Evolutionary conservation across 768 basidiomycete species (phyloP).

Genomic region (Lactarius sanguifluus): DNA sequence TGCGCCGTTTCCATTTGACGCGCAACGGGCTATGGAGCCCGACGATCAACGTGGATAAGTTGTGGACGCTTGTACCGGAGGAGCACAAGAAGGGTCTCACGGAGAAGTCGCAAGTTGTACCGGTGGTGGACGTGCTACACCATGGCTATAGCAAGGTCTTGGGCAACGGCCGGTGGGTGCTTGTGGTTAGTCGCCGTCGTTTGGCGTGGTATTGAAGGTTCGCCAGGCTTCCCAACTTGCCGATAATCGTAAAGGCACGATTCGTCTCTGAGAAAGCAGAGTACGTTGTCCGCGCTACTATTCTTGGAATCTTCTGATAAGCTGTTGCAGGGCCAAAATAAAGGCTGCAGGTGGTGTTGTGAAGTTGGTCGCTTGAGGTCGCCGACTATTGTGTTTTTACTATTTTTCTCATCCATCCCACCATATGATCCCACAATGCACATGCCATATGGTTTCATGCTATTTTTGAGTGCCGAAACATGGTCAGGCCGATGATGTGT

Average conservation of each 20-base stretch:
- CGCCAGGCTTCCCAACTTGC: slow-evolving; percentile 72
- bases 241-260: slow-evolving; percentile 98
- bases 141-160: slow-evolving; percentile 91
- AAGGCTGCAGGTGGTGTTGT: slow-evolving; percentile 95
- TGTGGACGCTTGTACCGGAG: slow-evolving; percentile 86
- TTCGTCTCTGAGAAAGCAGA: slow-evolving; percentile 89
- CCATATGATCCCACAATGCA: slow-evolving; percentile 32
- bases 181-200: background rate
- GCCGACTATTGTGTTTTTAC: slow-evolving; percentile 34
- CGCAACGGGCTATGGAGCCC: slow-evolving; percentile 91
- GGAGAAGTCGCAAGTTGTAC: slow-evolving; percentile 78
- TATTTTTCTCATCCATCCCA: slow-evolving; percentile 26
- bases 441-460: slow-evolving; percentile 35
- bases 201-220: background rate
- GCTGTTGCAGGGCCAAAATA: slow-evolving; percentile 61
- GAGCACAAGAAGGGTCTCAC: slow-evolving; percentile 79
- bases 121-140: slow-evolving; percentile 86
- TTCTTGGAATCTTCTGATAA: background rate
- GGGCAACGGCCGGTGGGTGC: slow-evolving; percentile 85
- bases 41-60: slow-evolving; percentile 98
- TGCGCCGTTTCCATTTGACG: slow-evolving; percentile 97
- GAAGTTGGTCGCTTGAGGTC: slow-evolving; percentile 77
- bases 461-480: slow-evolving; percentile 3
- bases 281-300: slow-evolving; percentile 44
- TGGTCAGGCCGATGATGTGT: background rate